Conservation (phyloP, 768 basidiomycete species). For the Gymnopilus junonius region DNA sequence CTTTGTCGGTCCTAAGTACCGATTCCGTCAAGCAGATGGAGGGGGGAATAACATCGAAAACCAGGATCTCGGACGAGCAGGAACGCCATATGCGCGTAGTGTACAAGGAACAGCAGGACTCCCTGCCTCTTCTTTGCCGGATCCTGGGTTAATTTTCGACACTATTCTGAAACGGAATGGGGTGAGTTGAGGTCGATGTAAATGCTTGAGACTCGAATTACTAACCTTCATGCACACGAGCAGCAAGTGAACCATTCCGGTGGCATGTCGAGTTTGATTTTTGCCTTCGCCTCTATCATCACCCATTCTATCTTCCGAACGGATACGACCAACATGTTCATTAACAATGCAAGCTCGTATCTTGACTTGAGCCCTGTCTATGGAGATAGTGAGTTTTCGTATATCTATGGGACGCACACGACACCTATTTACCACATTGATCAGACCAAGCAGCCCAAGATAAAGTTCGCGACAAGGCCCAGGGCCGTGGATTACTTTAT, state of each 20-base stretch:
- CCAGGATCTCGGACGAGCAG: slow-evolving; percentile 53
- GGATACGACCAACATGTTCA: slow-evolving; percentile 40
- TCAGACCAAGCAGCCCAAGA: slow-evolving; percentile 41
- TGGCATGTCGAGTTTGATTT: slow-evolving; percentile 65
- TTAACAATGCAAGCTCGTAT: slow-evolving; percentile 60
- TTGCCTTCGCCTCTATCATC: slow-evolving; percentile 68
- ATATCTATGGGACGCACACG: background rate
- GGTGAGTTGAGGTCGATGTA: background rate
- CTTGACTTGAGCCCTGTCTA: slow-evolving; percentile 62
- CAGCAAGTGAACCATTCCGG: slow-evolving; percentile 46
- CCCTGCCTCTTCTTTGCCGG: slow-evolving; percentile 50
- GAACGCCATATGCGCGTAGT: slow-evolving; percentile 56
- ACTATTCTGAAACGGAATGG: slow-evolving; percentile 48
- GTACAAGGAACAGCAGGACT: slow-evolving; percentile 48
- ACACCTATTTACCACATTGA: slow-evolving; percentile 2
- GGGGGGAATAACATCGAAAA: slow-evolving; percentile 45
- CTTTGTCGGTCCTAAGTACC: slow-evolving; percentile 32
- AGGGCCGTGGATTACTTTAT: slow-evolving; percentile 53
- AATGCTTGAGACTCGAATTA: background rate
- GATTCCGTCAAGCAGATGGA: slow-evolving; percentile 41
- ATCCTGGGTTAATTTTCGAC: slow-evolving; percentile 66
- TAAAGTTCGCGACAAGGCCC: slow-evolving; percentile 48
- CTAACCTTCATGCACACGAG: slow-evolving; percentile 12
- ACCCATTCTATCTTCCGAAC: slow-evolving; percentile 65
- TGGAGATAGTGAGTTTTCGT: slow-evolving; percentile 42